These are phyloP conservation scores for Talaromyces sp. DNA, from an alignment of 2,329 filamentous ascomycete genomes.

Conservation along the genomic window DNA sequence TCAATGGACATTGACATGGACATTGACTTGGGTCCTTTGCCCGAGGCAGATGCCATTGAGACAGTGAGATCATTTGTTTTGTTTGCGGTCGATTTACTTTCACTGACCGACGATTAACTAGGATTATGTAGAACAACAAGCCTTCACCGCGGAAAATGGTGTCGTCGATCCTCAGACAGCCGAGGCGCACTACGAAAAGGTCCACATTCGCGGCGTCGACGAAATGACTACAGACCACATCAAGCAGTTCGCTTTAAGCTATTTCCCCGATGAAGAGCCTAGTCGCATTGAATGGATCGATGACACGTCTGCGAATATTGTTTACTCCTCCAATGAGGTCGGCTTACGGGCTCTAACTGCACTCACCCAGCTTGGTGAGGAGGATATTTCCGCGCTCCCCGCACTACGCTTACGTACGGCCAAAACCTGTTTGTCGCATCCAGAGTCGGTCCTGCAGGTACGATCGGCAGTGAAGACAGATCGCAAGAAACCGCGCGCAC, in stretches of 20 bases:
- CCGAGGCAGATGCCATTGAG: conserved; percentile 38
- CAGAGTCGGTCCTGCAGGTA: conserved; percentile 68
- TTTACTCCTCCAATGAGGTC: conserved; percentile 62
- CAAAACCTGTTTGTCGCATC: conserved; percentile 66
- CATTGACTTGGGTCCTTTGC: conserved; percentile 55
- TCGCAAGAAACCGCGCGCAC: conserved; percentile 75
- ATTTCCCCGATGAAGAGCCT: conserved; percentile 59
- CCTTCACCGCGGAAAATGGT: conserved; percentile 24
- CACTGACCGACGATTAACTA: conserved; percentile 8
- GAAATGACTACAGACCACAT: conserved; percentile 78
- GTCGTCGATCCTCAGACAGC: conserved; percentile 31
- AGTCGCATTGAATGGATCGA: conserved; percentile 88
- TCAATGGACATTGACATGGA: conserved; percentile 74
- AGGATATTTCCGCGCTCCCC: conserved; percentile 51
- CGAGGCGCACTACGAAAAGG: conserved; percentile 55
- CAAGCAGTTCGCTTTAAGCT: conserved; percentile 68
- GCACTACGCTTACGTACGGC: conserved; percentile 65
- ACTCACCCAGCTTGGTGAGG: conserved; percentile 45
- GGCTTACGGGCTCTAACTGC: conserved; percentile 55
- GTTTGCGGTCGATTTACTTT: background rate
- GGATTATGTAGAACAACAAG: conserved; percentile 27
- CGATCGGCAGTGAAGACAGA: conserved; percentile 73
- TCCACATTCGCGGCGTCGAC: conserved; percentile 83
- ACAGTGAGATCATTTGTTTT: conserved; percentile 30
- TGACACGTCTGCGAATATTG: conserved; percentile 82